Evolutionary conservation across 2,329 filamentous ascomycete species (phyloP).

Genomic region (Xylaria sp.): DNA sequence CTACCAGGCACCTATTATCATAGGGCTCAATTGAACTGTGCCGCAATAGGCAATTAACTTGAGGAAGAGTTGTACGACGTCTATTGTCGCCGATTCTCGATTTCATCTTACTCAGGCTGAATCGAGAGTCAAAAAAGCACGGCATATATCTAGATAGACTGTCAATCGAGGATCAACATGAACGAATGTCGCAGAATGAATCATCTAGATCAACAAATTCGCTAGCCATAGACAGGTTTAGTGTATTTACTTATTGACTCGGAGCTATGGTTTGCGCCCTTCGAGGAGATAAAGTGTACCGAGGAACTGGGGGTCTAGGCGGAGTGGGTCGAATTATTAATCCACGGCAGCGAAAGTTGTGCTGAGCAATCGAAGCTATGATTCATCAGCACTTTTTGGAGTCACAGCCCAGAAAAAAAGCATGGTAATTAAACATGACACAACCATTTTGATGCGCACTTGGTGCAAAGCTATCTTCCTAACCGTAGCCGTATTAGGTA

Average conservation of each 20-base stretch:
- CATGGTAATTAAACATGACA: conserved; percentile 39
- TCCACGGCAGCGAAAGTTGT: conserved; percentile 31
- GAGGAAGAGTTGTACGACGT: neutral
- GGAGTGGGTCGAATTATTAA: conserved; percentile 40
- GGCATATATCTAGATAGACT: neutral
- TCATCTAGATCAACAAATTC: neutral
- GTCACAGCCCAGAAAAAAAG: conserved; percentile 30
- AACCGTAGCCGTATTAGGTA: neutral
- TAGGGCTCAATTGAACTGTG: neutral
- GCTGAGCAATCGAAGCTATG: conserved; percentile 40
- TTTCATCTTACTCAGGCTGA: conserved; percentile 7
- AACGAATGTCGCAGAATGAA: conserved; percentile 29
- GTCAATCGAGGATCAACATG: conserved; percentile 28
- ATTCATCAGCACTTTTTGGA: conserved; percentile 40
- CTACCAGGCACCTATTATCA: neutral
- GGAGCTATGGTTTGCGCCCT: conserved; percentile 28
- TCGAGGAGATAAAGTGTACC: conserved; percentile 13
- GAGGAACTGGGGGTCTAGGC: conserved; percentile 5
- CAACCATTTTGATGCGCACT: conserved; percentile 18
- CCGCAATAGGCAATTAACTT: neutral
- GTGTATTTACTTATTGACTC: neutral
- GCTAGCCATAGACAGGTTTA: neutral
- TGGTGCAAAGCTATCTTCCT: conserved; percentile 5
- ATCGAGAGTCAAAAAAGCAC: neutral
- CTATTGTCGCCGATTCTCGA: neutral